Conservation (phyloP, 83 land plant species). For the Picea abies region DNA sequence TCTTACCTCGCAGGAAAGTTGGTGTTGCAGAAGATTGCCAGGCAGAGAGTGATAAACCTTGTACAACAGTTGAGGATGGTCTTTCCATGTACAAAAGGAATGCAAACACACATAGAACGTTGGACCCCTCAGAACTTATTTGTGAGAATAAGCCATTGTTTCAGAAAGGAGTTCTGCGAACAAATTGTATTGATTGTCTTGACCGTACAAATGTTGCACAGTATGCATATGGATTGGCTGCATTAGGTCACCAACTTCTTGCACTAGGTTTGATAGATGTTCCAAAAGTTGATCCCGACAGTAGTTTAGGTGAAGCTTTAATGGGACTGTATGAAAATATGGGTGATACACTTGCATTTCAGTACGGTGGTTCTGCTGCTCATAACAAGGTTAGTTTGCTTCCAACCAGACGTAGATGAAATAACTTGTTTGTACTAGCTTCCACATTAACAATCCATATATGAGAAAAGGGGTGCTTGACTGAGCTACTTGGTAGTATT, state of each 20-base stretch:
- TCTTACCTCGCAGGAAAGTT: too few species aligned
- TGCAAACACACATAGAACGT: too few species aligned
- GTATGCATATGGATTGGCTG: conserved; percentile 89
- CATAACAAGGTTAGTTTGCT: conserved; percentile 74
- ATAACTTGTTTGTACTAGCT: too few species aligned
- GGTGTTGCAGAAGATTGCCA: too few species aligned
- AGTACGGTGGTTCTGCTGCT: conserved; percentile 95
- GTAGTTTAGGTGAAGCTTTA: conserved; percentile 64
- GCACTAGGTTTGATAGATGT: conserved; percentile 59
- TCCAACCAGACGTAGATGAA: too few species aligned
- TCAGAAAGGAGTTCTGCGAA: conserved; percentile 85
- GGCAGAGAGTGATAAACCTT: too few species aligned
- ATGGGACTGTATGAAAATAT: conserved; percentile 89
- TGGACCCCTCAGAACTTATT: too few species aligned
- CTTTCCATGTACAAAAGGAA: too few species aligned
- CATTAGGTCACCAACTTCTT: conserved; percentile 83
- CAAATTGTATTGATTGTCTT: conserved; percentile 94
- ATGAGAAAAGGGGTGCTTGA: too few species aligned
- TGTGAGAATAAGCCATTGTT: conserved; percentile 15
- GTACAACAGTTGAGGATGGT: too few species aligned
- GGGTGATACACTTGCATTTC: conserved; percentile 94
- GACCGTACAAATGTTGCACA: conserved; percentile 98
- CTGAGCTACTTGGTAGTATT: too few species aligned
- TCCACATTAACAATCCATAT: not conserved
- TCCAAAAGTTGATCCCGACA: conserved; percentile 57